A percentile compares a stretch with the other conserved stretches of the same genome.
Evolutionary conservation across 805 yeast species (phyloP).

Genomic region (Maudiozyma turicensis): DNA sequence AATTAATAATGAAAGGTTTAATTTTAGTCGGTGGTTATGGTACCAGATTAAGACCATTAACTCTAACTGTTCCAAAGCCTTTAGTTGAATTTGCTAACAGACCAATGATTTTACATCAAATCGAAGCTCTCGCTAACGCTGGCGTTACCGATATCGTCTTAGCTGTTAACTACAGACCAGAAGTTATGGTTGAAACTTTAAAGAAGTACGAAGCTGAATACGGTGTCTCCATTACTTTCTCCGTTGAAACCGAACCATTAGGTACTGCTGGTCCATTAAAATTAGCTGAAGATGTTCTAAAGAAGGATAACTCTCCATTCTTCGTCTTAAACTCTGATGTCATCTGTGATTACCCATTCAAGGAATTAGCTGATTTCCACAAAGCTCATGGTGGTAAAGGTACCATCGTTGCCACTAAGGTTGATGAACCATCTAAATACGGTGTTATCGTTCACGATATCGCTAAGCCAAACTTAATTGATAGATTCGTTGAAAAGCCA

Average conservation of each 20-base stretch:
- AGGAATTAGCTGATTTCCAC: conserved; percentile 88
- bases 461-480: conserved; percentile 89
- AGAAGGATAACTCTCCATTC: conserved; percentile 92
- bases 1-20: conserved; percentile 74
- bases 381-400: conserved; percentile 93
- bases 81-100: conserved; percentile 97
- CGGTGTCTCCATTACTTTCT: conserved; percentile 91
- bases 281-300: conserved; percentile 87
- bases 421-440: conserved; percentile 98
- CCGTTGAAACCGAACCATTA: conserved; percentile 97
- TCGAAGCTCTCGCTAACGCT: conserved; percentile 94
- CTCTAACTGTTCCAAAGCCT: conserved; percentile 92
- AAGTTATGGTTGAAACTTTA: conserved; percentile 93
- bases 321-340: conserved; percentile 97
- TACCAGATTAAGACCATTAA: conserved; percentile 98
- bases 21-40: conserved; percentile 99
- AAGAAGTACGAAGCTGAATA: conserved; percentile 89
- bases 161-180: conserved; percentile 99
- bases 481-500: conserved; percentile 98
- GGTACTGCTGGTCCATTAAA: conserved; percentile 99
- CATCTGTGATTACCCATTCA: conserved; percentile 96
- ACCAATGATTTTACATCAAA: conserved; percentile 98
- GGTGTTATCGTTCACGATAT: conserved; percentile 99
- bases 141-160: conserved; percentile 98
- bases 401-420: conserved; percentile 98